Evolutionary conservation across 2,329 filamentous ascomycete genomes (phyloP).

Genomic region (Hawksworthiomyces lignivorus): DNA sequence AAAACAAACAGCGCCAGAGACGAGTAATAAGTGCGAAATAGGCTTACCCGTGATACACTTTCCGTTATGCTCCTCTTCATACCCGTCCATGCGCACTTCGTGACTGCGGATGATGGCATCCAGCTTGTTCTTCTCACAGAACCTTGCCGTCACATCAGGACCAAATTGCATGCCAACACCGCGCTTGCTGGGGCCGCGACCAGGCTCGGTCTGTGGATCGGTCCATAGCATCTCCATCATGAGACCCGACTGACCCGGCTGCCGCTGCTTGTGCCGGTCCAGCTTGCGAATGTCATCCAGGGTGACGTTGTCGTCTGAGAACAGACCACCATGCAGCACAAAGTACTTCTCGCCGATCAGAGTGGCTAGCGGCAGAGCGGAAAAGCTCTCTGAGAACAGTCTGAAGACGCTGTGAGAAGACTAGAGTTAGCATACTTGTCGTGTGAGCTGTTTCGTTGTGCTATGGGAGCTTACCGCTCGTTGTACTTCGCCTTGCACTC

Average conservation of each 20-base stretch:
- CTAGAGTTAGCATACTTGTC: no score
- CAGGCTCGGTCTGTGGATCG: conserved; percentile 79
- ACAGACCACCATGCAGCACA: conserved; percentile 87
- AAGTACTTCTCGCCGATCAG: conserved; percentile 86
- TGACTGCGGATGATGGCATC: conserved; percentile 95
- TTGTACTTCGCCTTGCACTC: conserved; percentile 98
- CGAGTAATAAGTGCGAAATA: background rate
- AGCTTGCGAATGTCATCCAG: conserved; percentile 74
- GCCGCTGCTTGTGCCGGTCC: conserved; percentile 34
- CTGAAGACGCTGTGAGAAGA: conserved; percentile 70
- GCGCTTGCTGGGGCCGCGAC: conserved; percentile 89
- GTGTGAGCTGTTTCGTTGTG: no score
- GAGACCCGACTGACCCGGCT: conserved; percentile 74
- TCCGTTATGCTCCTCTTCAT: conserved; percentile 94
- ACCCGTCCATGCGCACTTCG: conserved; percentile 98
- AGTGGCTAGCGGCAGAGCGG: conserved; percentile 83
- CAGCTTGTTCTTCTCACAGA: conserved; percentile 92
- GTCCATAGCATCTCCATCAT: conserved; percentile 99
- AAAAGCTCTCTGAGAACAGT: conserved; percentile 97
- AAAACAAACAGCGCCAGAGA: background rate
- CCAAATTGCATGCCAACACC: conserved; percentile 96
- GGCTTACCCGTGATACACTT: conserved; percentile 79
- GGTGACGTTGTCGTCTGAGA: conserved; percentile 89
- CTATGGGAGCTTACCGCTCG: conserved; percentile 61
- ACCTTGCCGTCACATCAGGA: conserved; percentile 89